phyloP scores from a whole-genome alignment of 1,284 basidiomycete species.

The Tilletia caries region DNA sequence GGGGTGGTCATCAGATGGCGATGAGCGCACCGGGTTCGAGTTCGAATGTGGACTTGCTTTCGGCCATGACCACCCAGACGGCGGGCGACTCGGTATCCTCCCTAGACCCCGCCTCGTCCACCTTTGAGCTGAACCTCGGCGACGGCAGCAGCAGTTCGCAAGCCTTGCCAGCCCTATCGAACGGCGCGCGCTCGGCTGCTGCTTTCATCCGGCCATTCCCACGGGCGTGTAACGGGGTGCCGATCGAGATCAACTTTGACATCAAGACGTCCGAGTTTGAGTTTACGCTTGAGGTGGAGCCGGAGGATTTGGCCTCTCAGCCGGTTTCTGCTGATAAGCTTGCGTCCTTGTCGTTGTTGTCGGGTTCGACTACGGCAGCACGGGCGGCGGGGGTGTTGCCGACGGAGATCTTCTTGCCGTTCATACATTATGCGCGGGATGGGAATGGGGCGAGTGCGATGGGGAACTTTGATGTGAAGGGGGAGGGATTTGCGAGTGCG shows the following conservation, averaged over 20 bases:
- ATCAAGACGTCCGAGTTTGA: constrained; percentile 38
- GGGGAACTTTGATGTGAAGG: background rate
- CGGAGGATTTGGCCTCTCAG: constrained; percentile 17
- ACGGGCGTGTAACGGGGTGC: constrained; percentile 35
- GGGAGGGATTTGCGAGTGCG: too few species aligned
- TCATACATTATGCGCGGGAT: constrained; percentile 74
- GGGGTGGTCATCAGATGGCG: background rate
- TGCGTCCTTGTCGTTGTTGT: background rate
- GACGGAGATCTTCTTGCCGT: constrained; percentile 82
- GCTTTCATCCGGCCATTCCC: constrained; percentile 45
- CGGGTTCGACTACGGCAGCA: too few species aligned
- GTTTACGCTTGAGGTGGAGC: constrained; percentile 27
- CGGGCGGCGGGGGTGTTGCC: constrained; percentile 60
- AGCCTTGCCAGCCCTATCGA: constrained; percentile 17
- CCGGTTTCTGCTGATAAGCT: too few species aligned
- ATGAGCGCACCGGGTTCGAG: constrained; percentile 9
- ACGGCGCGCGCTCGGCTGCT: constrained; percentile 34
- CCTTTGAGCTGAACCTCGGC: too few species aligned
- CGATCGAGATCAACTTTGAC: constrained; percentile 40
- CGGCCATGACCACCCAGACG: constrained; percentile 20
- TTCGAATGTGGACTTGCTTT: constrained; percentile 19
- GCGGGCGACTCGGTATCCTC: constrained; percentile 23
- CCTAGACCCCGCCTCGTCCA: constrained; percentile 16
- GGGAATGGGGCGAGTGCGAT: constrained; percentile 6
- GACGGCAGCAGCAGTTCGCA: background rate